Evolutionary conservation across 805 yeast species (phyloP), one percentile per base, ranked within the genome.

Genomic region (Kluyveromyces siamensis): DNA sequence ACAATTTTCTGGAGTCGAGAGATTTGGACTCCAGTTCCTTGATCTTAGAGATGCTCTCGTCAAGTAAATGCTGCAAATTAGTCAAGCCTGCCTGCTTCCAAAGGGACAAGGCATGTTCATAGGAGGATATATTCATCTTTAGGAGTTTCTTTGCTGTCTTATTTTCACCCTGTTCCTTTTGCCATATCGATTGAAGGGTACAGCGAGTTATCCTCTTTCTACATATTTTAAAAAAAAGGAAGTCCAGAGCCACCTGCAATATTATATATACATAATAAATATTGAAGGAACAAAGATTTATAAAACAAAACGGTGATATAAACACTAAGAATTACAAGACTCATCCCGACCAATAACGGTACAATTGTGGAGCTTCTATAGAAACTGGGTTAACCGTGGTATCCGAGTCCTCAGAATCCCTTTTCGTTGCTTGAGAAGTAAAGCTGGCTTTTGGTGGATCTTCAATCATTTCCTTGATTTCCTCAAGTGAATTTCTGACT

Each of bases 41-140:
- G 40, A 91, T 77, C 55, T 80, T 82, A 39, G 83, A 58, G 1
- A 90, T 95, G 56, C 84, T 84, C 40, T 74, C 75, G 62, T 91
- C 97, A 49, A 91, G 71, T 49, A 75, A 74, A 54, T 73, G 75
- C 62, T 91, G 98, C 19, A 93, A 66, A 5, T 71, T 65, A 0
- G 89, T 77, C 41, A 91, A 68, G 52, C 83, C 85, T 41, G 88
- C 80, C 41, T 81, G 81, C 1, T 83, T 72, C 96, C 96, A 89
- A 10, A 79, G 71, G 52, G 80, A 79, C 50, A 86, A 65, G 0
- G 95, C 93, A 58, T 73, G 67, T 9, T 54, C 47, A 40, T 73
- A 62, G 8, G 60, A 58, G 8, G 67, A 57, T 14, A 59, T 52
- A 46, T 62, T 61, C 67, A 62, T 62, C 21, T 18, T 13, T 39